Conservation (phyloP, 2,329 filamentous ascomycete species). For the Drechmeria coniospora region DNA sequence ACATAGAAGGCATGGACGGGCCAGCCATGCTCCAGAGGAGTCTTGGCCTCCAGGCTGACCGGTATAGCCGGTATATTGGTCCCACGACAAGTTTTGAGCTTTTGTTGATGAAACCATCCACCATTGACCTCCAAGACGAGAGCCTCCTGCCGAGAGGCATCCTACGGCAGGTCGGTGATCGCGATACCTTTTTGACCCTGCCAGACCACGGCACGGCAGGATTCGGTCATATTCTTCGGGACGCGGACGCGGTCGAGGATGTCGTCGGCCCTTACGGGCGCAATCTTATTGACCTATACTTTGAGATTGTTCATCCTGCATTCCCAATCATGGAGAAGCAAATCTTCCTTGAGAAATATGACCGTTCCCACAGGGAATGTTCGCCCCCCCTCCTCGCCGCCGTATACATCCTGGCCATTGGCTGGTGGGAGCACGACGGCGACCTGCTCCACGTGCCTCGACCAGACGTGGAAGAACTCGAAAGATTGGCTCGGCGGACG, state of each 20-base stretch:
- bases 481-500: conserved; percentile 56
- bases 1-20: conserved; percentile 55
- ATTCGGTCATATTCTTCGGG: conserved; percentile 52
- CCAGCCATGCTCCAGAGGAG: conserved; percentile 52
- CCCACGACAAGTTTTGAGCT: conserved; percentile 73
- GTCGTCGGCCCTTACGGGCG: conserved; percentile 65
- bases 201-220: conserved; percentile 59
- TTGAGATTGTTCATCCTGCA: conserved; percentile 62
- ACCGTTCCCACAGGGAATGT: conserved; percentile 55
- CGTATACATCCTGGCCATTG: conserved; percentile 72
- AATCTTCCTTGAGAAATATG: conserved; percentile 66
- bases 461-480: conserved; percentile 59
- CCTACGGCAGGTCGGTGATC: conserved; percentile 59
- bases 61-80: conserved; percentile 72
- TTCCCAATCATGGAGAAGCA: conserved; percentile 74
- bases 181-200: conserved; percentile 68
- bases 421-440: conserved; percentile 70
- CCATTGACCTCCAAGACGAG: conserved; percentile 70
- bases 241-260: conserved; percentile 58
- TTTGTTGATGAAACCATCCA: conserved; percentile 65
- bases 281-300: conserved; percentile 65
- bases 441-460: conserved; percentile 47
- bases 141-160: conserved; percentile 54
- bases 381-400: conserved; percentile 63
- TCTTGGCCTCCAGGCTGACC: conserved; percentile 60